Conservation (phyloP, 345 rosid genomes). For the Cardamine occulta region DNA sequence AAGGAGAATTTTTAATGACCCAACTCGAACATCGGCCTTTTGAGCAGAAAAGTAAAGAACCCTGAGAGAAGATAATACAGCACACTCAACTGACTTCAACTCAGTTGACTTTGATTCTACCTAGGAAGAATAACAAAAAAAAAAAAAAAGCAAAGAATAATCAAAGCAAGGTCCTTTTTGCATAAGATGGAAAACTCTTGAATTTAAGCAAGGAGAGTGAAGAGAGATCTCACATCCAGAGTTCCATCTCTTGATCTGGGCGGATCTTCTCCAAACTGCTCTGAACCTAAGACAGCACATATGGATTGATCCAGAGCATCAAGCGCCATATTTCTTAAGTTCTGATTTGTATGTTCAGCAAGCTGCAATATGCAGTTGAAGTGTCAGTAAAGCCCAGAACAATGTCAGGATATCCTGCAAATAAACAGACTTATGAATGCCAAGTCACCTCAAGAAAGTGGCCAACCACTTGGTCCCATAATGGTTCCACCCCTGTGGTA, state of each 20-base stretch:
- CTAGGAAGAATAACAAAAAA: conserved; percentile 49
- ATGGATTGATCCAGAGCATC: conserved; percentile 96
- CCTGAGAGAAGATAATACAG: conserved; percentile 80
- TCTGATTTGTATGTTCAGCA: conserved; percentile 80
- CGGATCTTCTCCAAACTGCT: conserved; percentile 65
- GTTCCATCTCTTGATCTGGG: conserved; percentile 48
- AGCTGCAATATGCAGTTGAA: conserved; percentile 66
- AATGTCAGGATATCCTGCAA: conserved; percentile 30
- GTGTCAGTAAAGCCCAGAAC: conserved; percentile 45
- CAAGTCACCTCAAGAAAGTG: conserved; percentile 87
- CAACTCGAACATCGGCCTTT: conserved; percentile 78
- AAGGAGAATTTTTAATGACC: conserved; percentile 92
- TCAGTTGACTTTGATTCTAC: conserved; percentile 51
- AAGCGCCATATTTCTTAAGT: conserved; percentile 81
- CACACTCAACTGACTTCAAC: conserved; percentile 76
- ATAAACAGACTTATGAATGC: conserved; percentile 31
- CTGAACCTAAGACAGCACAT: conserved; percentile 89
- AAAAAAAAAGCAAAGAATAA: conserved; percentile 20
- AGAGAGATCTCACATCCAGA: conserved; percentile 62
- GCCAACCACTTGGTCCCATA: conserved; percentile 94
- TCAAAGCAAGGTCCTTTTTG: conserved; percentile 26
- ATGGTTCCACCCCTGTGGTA: conserved; percentile 77
- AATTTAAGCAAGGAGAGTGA: conserved; percentile 25
- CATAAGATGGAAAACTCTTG: conserved; percentile 23
- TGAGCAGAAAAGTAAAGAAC: conserved; percentile 82